Percentiles rank a stretch among this genome's conserved stretches.
Evolutionary conservation across 148 eudicot genomes (phyloP).

Genomic region (Cornus florida): DNA sequence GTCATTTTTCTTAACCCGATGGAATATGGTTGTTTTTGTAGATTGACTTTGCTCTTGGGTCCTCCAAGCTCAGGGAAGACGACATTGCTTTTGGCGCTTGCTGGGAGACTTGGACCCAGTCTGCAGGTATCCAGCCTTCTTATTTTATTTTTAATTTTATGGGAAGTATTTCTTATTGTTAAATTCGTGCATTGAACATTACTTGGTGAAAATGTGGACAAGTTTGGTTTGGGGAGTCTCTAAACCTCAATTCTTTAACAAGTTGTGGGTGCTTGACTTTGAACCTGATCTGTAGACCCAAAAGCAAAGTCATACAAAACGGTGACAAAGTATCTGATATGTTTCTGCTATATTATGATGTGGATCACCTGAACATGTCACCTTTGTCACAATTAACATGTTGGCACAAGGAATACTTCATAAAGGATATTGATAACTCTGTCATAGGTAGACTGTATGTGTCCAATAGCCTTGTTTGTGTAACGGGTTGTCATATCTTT

Average conservation of each 20-base stretch:
- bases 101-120: slow-evolving; percentile 71
- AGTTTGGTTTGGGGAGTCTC: neutral
- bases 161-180: slow-evolving; percentile 1
- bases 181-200: neutral
- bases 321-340: neutral
- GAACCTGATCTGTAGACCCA: neutral
- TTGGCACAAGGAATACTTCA: neutral
- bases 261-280: neutral
- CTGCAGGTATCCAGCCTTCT: slow-evolving; percentile 48
- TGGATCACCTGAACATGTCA: neutral
- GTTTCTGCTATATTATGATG: neutral
- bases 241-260: neutral
- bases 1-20: neutral
- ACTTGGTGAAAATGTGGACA: neutral
- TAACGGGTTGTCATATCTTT: neutral
- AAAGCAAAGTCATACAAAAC: too few relatives aligned
- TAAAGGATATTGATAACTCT: neutral
- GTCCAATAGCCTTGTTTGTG: slow-evolving; percentile 1
- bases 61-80: slow-evolving; percentile 99
- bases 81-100: slow-evolving; percentile 85
- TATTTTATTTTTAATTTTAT: neutral
- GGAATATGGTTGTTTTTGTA: slow-evolving; percentile 18
- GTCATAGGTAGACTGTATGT: neutral
- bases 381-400: neutral
- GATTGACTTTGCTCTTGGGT: slow-evolving; percentile 89